Percentiles rank a stretch among this genome's conserved stretches.
Conservation (phyloP, 108 stramenopile species). For the Aureococcus anophagefferens region DNA sequence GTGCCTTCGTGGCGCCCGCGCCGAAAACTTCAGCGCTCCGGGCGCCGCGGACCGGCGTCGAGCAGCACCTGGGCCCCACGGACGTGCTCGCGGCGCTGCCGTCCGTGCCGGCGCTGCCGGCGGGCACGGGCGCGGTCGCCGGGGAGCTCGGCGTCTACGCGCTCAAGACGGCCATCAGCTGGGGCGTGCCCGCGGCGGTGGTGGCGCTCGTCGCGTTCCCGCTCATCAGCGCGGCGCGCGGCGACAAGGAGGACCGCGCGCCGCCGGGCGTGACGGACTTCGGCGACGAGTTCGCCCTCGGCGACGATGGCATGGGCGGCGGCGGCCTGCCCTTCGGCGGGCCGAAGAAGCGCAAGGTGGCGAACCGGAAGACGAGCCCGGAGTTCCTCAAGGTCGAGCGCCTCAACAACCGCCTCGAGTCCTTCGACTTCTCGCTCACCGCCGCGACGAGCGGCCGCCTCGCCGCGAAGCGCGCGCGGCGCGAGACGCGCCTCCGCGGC, state of each 20-base stretch:
- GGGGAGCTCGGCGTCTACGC: neutral
- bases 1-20: too few species aligned
- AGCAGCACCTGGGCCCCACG: too few species aligned
- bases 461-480: neutral
- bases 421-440: slow-evolving; percentile 57
- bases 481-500: neutral
- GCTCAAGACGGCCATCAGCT: neutral
- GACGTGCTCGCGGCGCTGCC: too few species aligned
- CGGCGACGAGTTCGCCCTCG: neutral
- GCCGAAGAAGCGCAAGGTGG: neutral
- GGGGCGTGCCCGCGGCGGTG: neutral
- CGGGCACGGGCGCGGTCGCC: neutral
- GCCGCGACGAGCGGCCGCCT: slow-evolving; percentile 21
- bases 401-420: slow-evolving; percentile 56
- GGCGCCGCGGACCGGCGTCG: too few species aligned
- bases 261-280: neutral
- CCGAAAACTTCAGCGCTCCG: too few species aligned
- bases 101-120: too few species aligned
- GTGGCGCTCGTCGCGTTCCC: neutral
- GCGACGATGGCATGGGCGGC: neutral
- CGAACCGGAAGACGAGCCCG: neutral
- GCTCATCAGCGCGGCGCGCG: neutral
- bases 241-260: neutral
- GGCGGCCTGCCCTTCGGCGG: neutral
- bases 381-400: slow-evolving; percentile 56